phyloP scores from a whole-genome alignment of 2,329 filamentous ascomycete species.

The Colletotrichum sansevieriae region DNA sequence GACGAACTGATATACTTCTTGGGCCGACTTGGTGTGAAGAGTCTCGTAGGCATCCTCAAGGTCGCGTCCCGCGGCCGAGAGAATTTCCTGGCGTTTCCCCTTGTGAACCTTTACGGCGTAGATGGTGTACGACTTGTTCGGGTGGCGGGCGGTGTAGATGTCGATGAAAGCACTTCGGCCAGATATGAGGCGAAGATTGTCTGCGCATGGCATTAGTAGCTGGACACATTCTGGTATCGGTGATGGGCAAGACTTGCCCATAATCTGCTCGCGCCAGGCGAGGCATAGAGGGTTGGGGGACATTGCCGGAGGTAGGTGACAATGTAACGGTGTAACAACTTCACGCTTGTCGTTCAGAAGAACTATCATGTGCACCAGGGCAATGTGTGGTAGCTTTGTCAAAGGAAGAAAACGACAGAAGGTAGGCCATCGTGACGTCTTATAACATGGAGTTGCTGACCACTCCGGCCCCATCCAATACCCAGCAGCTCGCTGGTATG shows the following conservation, averaged over 20 bases:
- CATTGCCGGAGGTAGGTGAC: constrained; percentile 11
- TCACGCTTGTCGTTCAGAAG: background rate
- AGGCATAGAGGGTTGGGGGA: constrained; percentile 33
- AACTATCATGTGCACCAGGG: constrained; percentile 24
- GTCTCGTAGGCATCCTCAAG: constrained; percentile 51
- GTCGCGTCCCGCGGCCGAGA: constrained; percentile 50
- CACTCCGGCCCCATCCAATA: too few species aligned
- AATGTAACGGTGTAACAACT: constrained; percentile 5
- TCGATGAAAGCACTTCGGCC: constrained; percentile 34
- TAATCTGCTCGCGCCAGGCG: constrained; percentile 38
- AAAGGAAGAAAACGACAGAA: background rate
- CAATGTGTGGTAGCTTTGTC: background rate
- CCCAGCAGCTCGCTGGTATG: too few species aligned
- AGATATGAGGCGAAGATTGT: constrained; percentile 34
- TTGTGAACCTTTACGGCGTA: constrained; percentile 84
- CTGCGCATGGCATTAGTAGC: constrained; percentile 19
- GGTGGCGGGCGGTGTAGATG: constrained; percentile 34
- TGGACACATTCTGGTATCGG: background rate
- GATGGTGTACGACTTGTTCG: constrained; percentile 58
- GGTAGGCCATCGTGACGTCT: constrained; percentile 8
- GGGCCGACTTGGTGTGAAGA: constrained; percentile 56
- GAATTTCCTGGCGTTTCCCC: constrained; percentile 72
- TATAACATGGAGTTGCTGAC: constrained; percentile 8
- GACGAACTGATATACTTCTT: constrained; percentile 49
- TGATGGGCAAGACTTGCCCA: constrained; percentile 1